phyloP scores from a whole-genome alignment of 2,329 filamentous ascomycete species.

The Fusarium sp. region DNA sequence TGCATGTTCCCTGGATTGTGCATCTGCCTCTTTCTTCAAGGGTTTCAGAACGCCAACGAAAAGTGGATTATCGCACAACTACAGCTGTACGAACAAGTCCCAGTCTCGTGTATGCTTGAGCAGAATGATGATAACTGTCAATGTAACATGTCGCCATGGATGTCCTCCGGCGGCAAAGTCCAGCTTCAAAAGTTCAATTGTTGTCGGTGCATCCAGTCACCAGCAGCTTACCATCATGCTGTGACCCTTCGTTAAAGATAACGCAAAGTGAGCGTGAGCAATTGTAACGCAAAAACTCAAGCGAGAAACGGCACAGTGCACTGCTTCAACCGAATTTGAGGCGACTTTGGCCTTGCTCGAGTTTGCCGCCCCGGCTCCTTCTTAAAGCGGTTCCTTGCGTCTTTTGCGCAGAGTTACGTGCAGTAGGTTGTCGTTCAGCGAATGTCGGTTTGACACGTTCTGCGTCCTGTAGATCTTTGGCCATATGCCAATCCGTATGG shows the following conservation, averaged over 20 bases:
- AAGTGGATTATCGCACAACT: conserved; percentile 17
- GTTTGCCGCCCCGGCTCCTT: conserved; percentile 55
- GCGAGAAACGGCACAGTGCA: background rate
- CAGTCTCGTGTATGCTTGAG: conserved; percentile 8
- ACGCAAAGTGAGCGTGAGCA: background rate
- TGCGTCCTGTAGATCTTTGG: conserved; percentile 80
- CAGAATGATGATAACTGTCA: conserved; percentile 5
- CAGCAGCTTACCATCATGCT: background rate
- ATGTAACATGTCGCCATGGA: conserved; percentile 8
- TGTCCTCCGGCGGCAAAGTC: background rate
- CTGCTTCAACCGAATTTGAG: conserved; percentile 67
- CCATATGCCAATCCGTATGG: conserved; percentile 95
- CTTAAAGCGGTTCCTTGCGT: conserved; percentile 55
- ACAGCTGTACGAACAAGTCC: conserved; percentile 13
- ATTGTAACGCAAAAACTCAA: conserved; percentile 1
- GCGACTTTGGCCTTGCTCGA: conserved; percentile 71
- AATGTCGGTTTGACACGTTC: conserved; percentile 66
- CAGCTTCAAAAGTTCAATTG: background rate
- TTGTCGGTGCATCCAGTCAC: background rate
- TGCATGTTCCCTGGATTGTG: conserved; percentile 32
- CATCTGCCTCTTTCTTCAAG: conserved; percentile 8
- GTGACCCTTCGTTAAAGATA: background rate
- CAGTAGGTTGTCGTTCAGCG: conserved; percentile 53
- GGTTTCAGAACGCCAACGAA: conserved; percentile 13
- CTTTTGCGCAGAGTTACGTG: conserved; percentile 48